Evolutionary conservation across 2,329 filamentous ascomycete genomes (phyloP), one percentile per base, ranked within the genome.

Genomic region (Fusarium chlamydosporum): DNA sequence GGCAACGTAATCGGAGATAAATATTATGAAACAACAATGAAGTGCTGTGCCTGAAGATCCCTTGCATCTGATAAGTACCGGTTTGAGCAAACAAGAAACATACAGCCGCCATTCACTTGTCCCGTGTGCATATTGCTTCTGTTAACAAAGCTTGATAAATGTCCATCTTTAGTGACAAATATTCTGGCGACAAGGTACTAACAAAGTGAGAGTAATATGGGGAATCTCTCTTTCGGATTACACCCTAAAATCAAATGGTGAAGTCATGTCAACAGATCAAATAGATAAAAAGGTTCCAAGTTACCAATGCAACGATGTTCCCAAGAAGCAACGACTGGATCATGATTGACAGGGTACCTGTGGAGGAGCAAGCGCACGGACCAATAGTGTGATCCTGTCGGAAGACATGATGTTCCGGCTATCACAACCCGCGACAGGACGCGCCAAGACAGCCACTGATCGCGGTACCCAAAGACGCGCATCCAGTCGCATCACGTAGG

Each of bases 371-470:
- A 16, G 13, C 23, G 47, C 47, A 51, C 47, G 47, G 34, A 40
- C 47, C 47, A 29, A 7, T 3, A 8, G 2, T 8, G n/a, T 51
- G 23, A 18, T 18, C 38, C 12, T 27, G n/a, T 40, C 47, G 47
- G 47, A 51, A 51, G 47, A 16, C n/a, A 27, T 51, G 47, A 51
- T 51, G 34, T 51, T 51, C 47, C 47, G 47, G 47, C 26, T 40
- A 38, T 38, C 41, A 43, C 38, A 45, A 43, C 65, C 62, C 65
- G 72, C 33, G 47, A 40, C 47, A 70, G 61, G 64, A 64, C 67
- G 69, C 76, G 74, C 75, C 67, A 72, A 68, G 61, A 63, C 72
- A 62, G 69, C 70, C 63, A 68, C 61, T 73, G 67, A 74, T 75
- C 72, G 73, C 73, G 73, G 72, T 74, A 42, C 45, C 37, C 50